phyloP scores from a whole-genome alignment of 352 stramenopile genomes.

The Discostella stelligera region DNA sequence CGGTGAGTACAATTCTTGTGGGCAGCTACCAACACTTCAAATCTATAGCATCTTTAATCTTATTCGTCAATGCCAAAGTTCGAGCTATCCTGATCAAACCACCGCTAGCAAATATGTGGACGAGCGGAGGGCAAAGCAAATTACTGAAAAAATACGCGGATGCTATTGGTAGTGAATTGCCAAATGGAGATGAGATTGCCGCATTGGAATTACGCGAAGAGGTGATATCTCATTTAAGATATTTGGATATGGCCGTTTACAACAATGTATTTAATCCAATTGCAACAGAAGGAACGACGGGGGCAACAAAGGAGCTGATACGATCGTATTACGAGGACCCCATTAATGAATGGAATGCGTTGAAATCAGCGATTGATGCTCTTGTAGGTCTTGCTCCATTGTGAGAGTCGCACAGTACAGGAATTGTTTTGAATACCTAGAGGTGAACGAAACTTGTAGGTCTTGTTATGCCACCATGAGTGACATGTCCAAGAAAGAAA shows the following conservation, averaged over 20 bases:
- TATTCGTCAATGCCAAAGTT: constrained; percentile 25
- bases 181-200: constrained; percentile 74
- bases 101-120: constrained; percentile 73
- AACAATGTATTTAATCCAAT: constrained; percentile 84
- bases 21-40: neutral
- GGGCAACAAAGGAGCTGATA: constrained; percentile 75
- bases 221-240: constrained; percentile 65
- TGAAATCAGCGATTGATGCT: constrained; percentile 53
- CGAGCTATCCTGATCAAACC: constrained; percentile 73
- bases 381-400: constrained; percentile 43
- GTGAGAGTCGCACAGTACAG: constrained; percentile 11
- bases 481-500: no score
- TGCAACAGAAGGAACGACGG: constrained; percentile 56
- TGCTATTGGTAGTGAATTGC: constrained; percentile 52
- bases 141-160: constrained; percentile 69
- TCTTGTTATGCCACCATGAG: no score
- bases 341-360: constrained; percentile 70
- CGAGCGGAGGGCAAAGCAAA: constrained; percentile 46
- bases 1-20: constrained; percentile 25
- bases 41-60: constrained; percentile 10
- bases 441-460: no score
- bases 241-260: constrained; percentile 80
- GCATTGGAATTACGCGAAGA: constrained; percentile 74
- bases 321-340: constrained; percentile 81
- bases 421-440: neutral